phyloP scores from a whole-genome alignment of 2,329 filamentous ascomycete genomes.

The Fusarium clavum region DNA sequence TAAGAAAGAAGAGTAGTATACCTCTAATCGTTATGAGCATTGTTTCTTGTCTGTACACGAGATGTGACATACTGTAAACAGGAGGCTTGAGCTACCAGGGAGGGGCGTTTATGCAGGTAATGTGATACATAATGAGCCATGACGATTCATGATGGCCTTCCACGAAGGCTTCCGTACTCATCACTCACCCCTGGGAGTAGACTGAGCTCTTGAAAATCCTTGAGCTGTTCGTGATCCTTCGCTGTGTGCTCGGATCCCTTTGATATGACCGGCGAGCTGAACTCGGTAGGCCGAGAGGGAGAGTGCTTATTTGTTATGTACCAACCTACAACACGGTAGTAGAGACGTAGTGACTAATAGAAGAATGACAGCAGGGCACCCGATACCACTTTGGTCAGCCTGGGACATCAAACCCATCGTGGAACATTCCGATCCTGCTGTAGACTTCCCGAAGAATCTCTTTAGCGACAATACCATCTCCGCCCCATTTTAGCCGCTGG shows the following conservation, averaged over 20 bases:
- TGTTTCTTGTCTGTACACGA: neutral
- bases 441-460: slow-evolving; percentile 44
- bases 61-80: neutral
- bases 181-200: neutral
- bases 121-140: slow-evolving; percentile 8
- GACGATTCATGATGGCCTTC: slow-evolving; percentile 12
- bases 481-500: slow-evolving; percentile 49
- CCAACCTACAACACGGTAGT: neutral
- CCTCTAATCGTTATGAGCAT: neutral
- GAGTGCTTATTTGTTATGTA: neutral
- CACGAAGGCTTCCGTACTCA: neutral
- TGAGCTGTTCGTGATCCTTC: neutral
- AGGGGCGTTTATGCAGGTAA: neutral
- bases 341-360: neutral
- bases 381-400: slow-evolving; percentile 6
- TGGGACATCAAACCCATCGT: slow-evolving; percentile 21
- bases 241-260: neutral
- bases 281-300: slow-evolving; percentile 29
- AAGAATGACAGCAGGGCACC: neutral
- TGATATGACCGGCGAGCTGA: slow-evolving; percentile 31
- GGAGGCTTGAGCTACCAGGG: neutral
- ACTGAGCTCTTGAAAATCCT: neutral
- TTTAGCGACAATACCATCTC: slow-evolving; percentile 41
- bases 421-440: slow-evolving; percentile 35
- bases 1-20: neutral